Conservation (phyloP, 495 filamentous ascomycete species). For the Podospora pseudocomata region DNA sequence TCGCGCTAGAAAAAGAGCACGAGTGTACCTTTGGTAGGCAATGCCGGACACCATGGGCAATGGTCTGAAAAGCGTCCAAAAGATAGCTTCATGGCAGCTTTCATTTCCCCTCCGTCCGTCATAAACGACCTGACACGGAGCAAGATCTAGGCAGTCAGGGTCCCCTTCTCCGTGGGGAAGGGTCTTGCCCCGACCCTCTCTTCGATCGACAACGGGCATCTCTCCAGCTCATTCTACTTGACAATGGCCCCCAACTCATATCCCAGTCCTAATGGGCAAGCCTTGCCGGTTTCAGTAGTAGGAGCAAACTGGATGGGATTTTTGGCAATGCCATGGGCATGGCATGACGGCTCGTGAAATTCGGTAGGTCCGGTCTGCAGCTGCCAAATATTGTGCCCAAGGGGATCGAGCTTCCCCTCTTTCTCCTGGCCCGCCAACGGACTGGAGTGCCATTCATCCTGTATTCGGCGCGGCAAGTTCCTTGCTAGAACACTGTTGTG, state of each 20-base stretch:
- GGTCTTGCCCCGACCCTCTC: neutral
- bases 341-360: neutral
- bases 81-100: too few relatives aligned
- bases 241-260: neutral
- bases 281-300: neutral
- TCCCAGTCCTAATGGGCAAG: neutral
- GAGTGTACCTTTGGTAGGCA: neutral
- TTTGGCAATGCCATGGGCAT: neutral
- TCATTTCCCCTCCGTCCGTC: too few relatives aligned
- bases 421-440: neutral
- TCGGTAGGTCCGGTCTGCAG: neutral
- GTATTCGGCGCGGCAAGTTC: neutral
- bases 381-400: conserved; percentile 3
- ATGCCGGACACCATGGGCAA: too few relatives aligned
- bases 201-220: neutral
- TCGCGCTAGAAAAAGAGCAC: neutral
- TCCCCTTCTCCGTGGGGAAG: neutral
- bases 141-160: neutral
- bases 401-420: neutral
- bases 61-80: too few relatives aligned
- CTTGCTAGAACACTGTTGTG: conserved; percentile 5
- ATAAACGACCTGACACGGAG: too few relatives aligned
- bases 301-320: neutral
- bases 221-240: conserved; percentile 4
- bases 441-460: neutral